Conservation (phyloP, 225 moss, liverwort and hornwort species). For the Antitrichia curtipendula region DNA sequence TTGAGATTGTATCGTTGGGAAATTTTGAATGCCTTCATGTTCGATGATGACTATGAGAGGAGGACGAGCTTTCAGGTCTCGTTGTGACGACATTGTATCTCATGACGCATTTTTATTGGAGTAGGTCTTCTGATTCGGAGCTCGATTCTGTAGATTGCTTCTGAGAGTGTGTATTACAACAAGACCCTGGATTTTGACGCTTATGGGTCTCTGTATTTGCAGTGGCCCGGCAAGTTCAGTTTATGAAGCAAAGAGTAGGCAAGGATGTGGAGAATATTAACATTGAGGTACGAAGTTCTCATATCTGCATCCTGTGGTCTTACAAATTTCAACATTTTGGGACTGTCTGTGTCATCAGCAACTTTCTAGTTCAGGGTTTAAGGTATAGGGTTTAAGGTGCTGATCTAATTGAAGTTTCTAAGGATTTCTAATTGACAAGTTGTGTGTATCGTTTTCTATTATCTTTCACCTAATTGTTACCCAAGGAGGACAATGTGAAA, state of each 20-base stretch:
- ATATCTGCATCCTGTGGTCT: neutral
- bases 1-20: too few relatives aligned
- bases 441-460: neutral
- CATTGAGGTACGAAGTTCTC: constrained; percentile 37
- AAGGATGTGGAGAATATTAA: constrained; percentile 54
- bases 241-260: constrained; percentile 55
- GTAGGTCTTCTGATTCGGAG: neutral
- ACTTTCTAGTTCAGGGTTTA: neutral
- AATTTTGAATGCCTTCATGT: neutral
- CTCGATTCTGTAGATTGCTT: neutral
- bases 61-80: neutral
- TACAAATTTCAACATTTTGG: neutral
- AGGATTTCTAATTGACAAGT: neutral
- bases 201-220: neutral
- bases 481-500: neutral
- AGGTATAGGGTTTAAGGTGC: neutral
- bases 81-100: neutral
- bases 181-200: neutral
- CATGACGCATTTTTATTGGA: neutral
- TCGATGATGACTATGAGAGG: neutral
- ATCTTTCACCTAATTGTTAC: neutral
- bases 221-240: constrained; percentile 44
- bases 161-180: neutral
- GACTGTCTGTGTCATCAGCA: neutral
- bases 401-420: neutral